Evolutionary conservation across 331 rosid species (phyloP), one percentile per base, ranked within the genome.

Genomic region (Rosa hybrid): DNA sequence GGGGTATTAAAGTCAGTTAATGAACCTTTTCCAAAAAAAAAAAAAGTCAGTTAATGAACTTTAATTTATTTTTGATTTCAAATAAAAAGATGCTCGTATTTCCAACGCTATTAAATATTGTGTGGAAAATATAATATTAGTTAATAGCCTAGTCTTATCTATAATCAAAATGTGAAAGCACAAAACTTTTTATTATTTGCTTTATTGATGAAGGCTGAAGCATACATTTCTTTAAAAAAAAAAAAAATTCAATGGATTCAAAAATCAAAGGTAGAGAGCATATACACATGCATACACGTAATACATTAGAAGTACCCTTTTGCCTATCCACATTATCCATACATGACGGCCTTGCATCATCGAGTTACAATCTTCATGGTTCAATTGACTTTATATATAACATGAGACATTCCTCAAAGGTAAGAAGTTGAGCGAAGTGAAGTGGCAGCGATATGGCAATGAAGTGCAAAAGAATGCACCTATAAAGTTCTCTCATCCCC

Each of bases 401-500:
- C 49, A 45, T 9, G 12, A 8, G 49, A 11, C 49, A 45, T 8
- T 45, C 11, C n/a, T 14, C 57, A 3, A 12, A 1, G 8, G 21
- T 51, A 5, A 53, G 1, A 53, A 17, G 0, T 7, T 45, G 11
- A 54, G 60, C 6, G 9, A 54, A 17, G 59, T 2, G 7, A 54
- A 30, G 34, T 30, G 34, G 34, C 34, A 30, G 34, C 34, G 34
- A 30, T 3, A 0, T 18, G 60, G 6, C 60, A 54, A 54, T 54
- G 10, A 54, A 54, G 11, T 13, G 60, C 0, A 54, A 54, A 54
- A 54, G 1, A 50, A 54, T 54, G 4, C 4, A 54, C 0, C 3
- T 18, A 7, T 54, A 0, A 0, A 54, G 23, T 18, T 3, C 1
- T 18, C 0, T 17, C n/a, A 3, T 54, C 18, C 0, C 0, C 8